Evolutionary conservation across 345 rosid species (phyloP).

Genomic region (Durio zibethinus): DNA sequence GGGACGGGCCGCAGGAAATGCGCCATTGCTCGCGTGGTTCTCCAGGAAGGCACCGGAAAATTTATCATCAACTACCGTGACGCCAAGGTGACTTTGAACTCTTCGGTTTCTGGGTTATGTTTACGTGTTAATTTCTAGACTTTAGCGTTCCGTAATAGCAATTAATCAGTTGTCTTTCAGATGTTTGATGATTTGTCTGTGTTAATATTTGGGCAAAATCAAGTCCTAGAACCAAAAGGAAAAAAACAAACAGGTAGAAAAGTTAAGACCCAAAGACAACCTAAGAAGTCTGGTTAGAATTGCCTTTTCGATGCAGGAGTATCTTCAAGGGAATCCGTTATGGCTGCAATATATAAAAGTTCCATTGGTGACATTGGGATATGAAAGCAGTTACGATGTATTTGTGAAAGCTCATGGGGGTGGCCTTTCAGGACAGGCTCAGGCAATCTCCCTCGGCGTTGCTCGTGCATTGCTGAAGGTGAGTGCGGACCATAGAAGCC

Average conservation of each 20-base stretch:
- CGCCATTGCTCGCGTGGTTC: conserved; percentile 88
- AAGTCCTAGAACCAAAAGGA: no score
- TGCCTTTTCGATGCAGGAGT: conserved; percentile 51
- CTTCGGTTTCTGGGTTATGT: not conserved
- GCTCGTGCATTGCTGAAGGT: conserved; percentile 91
- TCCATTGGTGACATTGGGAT: conserved; percentile 73
- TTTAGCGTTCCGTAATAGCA: not conserved
- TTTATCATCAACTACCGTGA: conserved; percentile 84
- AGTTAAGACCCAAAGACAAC: not conserved
- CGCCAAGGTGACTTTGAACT: conserved; percentile 48
- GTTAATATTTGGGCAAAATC: not conserved
- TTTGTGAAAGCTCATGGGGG: conserved; percentile 97
- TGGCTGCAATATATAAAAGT: conserved; percentile 87
- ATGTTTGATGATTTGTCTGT: conserved; percentile 5
- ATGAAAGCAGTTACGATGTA: conserved; percentile 80
- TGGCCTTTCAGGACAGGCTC: conserved; percentile 96
- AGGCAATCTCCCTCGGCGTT: conserved; percentile 83
- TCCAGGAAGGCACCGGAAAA: conserved; percentile 86
- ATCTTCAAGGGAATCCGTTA: conserved; percentile 91
- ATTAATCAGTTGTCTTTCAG: not conserved
- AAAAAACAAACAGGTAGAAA: no score
- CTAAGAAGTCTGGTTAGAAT: not conserved
- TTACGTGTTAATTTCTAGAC: not conserved
- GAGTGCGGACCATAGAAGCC: conserved; percentile 61
- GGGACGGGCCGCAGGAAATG: conserved; percentile 94